A percentile compares a stretch with the other conserved stretches of the same genome.
Conservation (phyloP, 163 green algal species). For the Chlamydomonas reinhardtii region DNA sequence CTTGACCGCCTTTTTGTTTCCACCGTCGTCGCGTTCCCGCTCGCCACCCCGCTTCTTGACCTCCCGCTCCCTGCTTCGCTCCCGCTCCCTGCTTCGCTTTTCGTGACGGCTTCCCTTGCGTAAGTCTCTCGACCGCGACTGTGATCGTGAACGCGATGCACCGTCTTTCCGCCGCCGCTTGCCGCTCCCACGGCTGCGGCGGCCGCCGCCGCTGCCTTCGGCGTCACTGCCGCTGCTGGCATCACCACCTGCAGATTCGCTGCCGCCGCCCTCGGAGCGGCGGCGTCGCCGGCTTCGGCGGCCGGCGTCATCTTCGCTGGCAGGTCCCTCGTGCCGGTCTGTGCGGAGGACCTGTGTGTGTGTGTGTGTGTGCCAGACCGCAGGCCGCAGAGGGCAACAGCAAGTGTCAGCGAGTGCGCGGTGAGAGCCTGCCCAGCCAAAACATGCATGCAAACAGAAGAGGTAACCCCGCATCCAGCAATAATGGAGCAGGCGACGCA, state of each 20-base stretch:
- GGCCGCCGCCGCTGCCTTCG: background rate
- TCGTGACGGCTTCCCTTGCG: no score
- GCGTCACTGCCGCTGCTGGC: background rate
- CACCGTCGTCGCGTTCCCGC: no score
- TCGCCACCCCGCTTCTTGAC: no score
- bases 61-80: background rate
- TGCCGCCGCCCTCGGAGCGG: background rate
- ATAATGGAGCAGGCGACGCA: no score
- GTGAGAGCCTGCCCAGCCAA: no score
- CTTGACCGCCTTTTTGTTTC: background rate
- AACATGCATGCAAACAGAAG: no score
- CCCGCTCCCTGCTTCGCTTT: background rate
- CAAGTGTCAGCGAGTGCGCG: no score
- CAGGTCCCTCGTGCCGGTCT: background rate
- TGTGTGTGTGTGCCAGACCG: no score
- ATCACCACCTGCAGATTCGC: background rate
- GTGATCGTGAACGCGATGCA: background rate
- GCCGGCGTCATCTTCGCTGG: no score
- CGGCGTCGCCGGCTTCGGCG: background rate
- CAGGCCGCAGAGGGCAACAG: no score
- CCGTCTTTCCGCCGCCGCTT: conserved; percentile 3
- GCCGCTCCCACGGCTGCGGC: background rate
- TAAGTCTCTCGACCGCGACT: background rate
- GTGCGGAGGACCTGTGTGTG: conserved; percentile 11
- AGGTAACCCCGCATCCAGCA: no score